These are phyloP conservation scores for Crinitomyces ghanaensis DNA, from an alignment of 805 yeast species.

Conservation along the genomic window DNA sequence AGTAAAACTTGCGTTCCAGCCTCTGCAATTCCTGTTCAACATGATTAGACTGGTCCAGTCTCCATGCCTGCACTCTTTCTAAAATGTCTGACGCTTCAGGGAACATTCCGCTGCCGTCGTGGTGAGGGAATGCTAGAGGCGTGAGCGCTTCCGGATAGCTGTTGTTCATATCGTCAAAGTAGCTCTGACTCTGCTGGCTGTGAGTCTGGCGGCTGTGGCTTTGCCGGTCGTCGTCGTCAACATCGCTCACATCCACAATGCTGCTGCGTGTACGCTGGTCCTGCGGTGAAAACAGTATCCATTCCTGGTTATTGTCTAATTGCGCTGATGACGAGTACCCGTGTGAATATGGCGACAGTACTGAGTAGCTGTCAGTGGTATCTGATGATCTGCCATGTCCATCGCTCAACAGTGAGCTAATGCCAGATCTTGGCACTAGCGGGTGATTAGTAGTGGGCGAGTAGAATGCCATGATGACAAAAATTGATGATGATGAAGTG, in stretches of 20 bases:
- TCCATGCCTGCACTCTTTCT: constrained; percentile 31
- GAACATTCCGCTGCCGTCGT: constrained; percentile 25
- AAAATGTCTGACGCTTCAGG: constrained; percentile 20
- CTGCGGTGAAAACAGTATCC: constrained; percentile 30
- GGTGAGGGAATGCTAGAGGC: constrained; percentile 25
- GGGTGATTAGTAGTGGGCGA: too few relatives aligned
- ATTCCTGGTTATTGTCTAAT: constrained; percentile 21
- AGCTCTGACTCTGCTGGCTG: background rate
- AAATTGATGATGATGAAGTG: too few relatives aligned
- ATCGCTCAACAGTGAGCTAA: too few relatives aligned
- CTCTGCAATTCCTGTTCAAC: constrained; percentile 21
- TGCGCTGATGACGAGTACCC: too few relatives aligned
- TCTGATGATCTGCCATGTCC: too few relatives aligned
- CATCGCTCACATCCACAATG: constrained; percentile 1
- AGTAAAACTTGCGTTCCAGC: constrained; percentile 9
- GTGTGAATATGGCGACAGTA: too few relatives aligned
- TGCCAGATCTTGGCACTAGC: too few relatives aligned
- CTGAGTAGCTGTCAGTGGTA: too few relatives aligned
- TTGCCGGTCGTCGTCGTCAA: background rate
- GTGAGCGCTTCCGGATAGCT: constrained; percentile 11
- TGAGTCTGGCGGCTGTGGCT: background rate
- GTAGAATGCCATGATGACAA: too few relatives aligned
- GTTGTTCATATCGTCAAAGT: background rate
- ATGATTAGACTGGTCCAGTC: constrained; percentile 28
- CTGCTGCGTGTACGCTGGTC: constrained; percentile 7